phyloP scores from a whole-genome alignment of 306 rosid species.

The Cicer cuneatum region DNA sequence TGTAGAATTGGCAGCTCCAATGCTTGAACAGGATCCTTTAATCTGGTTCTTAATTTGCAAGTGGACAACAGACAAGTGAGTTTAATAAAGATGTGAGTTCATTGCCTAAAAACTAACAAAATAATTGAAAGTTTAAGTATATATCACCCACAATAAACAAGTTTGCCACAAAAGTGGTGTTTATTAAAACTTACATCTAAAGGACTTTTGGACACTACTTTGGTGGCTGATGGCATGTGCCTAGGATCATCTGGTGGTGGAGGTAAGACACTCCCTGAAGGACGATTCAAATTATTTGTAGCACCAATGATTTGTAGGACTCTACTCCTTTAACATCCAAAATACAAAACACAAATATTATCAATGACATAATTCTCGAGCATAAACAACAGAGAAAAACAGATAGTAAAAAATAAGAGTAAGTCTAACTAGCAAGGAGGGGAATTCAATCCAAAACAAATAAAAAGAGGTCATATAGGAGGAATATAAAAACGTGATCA shows the following conservation, averaged over 20 bases:
- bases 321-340: conserved; percentile 59
- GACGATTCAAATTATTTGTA: conserved; percentile 61
- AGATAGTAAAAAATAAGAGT: not conserved
- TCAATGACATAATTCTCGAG: conserved; percentile 17
- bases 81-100: conserved; percentile 26
- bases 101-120: conserved; percentile 24
- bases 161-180: conserved; percentile 12
- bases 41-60: conserved; percentile 51
- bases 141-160: conserved; percentile 30
- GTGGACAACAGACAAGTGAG: conserved; percentile 9
- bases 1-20: conserved; percentile 33
- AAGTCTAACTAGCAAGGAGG: conserved; percentile 32
- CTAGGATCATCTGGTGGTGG: conserved; percentile 54
- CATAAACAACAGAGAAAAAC: conserved; percentile 21
- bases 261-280: conserved; percentile 57
- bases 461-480: not conserved
- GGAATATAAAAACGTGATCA: not conserved
- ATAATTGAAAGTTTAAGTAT: conserved; percentile 14
- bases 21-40: conserved; percentile 44
- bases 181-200: conserved; percentile 50
- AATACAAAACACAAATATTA: conserved; percentile 40
- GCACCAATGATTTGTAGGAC: conserved; percentile 60
- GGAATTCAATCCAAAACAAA: conserved; percentile 29
- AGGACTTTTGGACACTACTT: conserved; percentile 43
- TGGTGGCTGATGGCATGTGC: conserved; percentile 45